Percentiles rank a stretch among this genome's conserved stretches.
phyloP scores from a whole-genome alignment of 495 filamentous ascomycete species.

The Echria macrotheca region DNA sequence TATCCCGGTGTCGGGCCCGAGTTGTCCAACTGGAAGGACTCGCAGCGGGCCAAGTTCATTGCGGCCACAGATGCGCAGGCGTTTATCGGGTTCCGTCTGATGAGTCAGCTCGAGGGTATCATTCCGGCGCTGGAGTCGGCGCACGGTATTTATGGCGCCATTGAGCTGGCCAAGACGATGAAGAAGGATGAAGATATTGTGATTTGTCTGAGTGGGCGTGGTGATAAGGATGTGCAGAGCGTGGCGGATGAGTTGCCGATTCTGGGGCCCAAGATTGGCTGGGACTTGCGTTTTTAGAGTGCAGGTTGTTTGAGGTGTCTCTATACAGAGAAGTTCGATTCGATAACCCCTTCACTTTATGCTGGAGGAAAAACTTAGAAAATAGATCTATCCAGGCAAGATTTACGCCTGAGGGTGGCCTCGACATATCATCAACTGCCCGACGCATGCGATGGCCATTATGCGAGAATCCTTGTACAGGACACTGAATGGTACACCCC shows the following conservation, averaged over 20 bases:
- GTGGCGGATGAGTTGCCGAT: constrained; percentile 90
- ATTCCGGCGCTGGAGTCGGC: constrained; percentile 93
- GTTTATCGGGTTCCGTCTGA: constrained; percentile 78
- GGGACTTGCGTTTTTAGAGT: constrained; percentile 80
- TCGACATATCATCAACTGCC: too few relatives aligned
- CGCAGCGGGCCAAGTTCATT: constrained; percentile 75
- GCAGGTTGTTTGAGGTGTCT: neutral
- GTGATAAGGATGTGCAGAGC: constrained; percentile 98
- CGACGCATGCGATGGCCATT: too few relatives aligned
- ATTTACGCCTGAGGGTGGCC: too few relatives aligned
- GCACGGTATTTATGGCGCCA: constrained; percentile 83
- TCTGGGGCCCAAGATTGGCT: constrained; percentile 86
- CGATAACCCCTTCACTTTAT: neutral
- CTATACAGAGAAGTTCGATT: neutral
- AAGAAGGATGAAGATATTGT: constrained; percentile 82
- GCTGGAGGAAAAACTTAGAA: neutral
- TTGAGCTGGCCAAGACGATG: constrained; percentile 91
- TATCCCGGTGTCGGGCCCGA: constrained; percentile 97
- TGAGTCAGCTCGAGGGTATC: constrained; percentile 86
- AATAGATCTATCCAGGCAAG: neutral
- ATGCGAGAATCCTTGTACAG: too few relatives aligned
- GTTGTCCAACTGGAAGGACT: constrained; percentile 88
- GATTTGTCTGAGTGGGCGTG: constrained; percentile 87
- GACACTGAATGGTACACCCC: too few relatives aligned
- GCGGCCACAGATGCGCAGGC: constrained; percentile 90